Conservation (phyloP, 2,329 filamentous ascomycete species). For the Stenocarpella maydis region DNA sequence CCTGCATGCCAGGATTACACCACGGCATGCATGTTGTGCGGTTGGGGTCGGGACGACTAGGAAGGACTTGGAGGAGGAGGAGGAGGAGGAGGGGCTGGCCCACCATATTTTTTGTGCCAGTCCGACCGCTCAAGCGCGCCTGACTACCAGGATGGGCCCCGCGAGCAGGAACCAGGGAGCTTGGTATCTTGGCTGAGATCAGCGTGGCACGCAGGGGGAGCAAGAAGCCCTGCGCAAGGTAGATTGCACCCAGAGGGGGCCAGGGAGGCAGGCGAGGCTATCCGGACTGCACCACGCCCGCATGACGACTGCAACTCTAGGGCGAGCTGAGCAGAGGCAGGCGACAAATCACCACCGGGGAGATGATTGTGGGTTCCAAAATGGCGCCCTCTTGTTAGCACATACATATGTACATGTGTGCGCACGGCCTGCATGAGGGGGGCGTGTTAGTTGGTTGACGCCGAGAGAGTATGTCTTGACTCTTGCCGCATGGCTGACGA, state of each 20-base stretch:
- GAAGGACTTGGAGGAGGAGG: too few relatives aligned
- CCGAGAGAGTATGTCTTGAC: not conserved
- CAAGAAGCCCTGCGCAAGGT: constrained; percentile 14
- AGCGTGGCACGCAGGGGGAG: constrained; percentile 3
- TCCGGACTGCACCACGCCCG: constrained; percentile 19
- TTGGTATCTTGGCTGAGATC: constrained; percentile 14
- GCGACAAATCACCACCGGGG: constrained; percentile 8
- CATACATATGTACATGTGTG: constrained; percentile 5
- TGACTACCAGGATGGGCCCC: constrained; percentile 14
- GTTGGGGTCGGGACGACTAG: too few relatives aligned
- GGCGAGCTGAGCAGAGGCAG: not conserved
- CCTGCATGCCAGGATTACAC: constrained; percentile 1
- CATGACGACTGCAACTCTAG: constrained; percentile 17
- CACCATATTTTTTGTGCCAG: not conserved
- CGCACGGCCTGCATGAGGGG: constrained; percentile 16
- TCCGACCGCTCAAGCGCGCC: constrained; percentile 23
- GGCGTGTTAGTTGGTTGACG: not conserved
- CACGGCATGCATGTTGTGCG: not conserved
- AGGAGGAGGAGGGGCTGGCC: not conserved
- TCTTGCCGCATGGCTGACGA: constrained; percentile 10
- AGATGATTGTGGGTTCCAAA: not conserved
- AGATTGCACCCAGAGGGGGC: not conserved
- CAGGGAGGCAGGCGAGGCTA: not conserved
- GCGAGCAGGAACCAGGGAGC: not conserved
- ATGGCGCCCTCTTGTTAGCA: not conserved